phyloP scores from a whole-genome alignment of 129 eudicot genomes.

The Flaveria linearis region DNA sequence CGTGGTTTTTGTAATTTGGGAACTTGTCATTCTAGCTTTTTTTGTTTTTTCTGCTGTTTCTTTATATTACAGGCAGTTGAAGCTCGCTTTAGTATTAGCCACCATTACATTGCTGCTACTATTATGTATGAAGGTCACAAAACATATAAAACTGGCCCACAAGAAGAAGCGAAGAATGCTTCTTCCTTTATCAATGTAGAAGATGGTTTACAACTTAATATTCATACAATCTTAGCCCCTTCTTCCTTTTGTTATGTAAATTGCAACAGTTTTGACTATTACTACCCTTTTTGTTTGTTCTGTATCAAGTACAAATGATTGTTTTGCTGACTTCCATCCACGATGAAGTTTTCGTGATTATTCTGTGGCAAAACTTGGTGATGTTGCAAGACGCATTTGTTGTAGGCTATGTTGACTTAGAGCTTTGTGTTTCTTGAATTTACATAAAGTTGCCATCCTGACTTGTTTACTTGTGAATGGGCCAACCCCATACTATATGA shows the following conservation, averaged over 20 bases:
- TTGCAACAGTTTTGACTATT: background rate
- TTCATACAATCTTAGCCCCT: background rate
- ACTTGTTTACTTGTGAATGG: too few species aligned
- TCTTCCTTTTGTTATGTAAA: background rate
- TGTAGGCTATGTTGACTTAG: too few species aligned
- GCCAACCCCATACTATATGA: too few species aligned
- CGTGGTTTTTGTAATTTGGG: conserved; percentile 69
- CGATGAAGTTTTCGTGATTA: too few species aligned
- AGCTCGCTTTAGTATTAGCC: conserved; percentile 47
- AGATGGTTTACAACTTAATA: background rate
- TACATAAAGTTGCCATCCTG: too few species aligned
- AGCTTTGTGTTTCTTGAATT: too few species aligned
- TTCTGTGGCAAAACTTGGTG: too few species aligned
- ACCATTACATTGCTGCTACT: conserved; percentile 51
- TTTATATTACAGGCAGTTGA: conserved; percentile 57
- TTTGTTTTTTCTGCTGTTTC: conserved; percentile 70
- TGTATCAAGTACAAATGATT: background rate
- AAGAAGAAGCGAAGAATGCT: conserved; percentile 84
- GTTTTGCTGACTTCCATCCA: background rate
- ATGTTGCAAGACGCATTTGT: too few species aligned
- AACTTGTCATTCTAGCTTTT: conserved; percentile 61
- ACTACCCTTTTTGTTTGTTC: background rate
- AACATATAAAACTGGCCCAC: conserved; percentile 57
- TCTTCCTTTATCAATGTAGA: conserved; percentile 70
- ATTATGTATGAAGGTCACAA: conserved; percentile 67